Conservation (phyloP, 257 asterid genomes). For the Jasminum sambac region DNA sequence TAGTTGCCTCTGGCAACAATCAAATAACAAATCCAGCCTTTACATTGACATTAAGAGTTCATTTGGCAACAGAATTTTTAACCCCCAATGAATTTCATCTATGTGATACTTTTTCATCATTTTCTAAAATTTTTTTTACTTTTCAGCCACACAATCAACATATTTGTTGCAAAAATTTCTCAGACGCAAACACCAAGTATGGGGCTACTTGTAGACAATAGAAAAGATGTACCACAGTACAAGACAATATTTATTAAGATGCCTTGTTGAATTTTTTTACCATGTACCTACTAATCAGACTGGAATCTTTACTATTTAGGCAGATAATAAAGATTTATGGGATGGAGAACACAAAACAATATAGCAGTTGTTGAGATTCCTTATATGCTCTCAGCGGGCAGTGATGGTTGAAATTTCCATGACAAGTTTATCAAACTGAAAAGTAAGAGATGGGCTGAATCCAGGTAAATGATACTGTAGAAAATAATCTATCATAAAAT, state of each 20-base stretch:
- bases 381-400: slow-evolving; percentile 12
- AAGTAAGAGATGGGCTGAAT: background rate
- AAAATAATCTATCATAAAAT: slow-evolving; percentile 23
- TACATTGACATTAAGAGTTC: background rate
- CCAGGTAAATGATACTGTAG: background rate
- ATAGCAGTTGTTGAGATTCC: slow-evolving; percentile 18
- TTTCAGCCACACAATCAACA: too few relatives aligned
- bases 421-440: slow-evolving; percentile 14
- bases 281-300: background rate
- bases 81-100: too few relatives aligned
- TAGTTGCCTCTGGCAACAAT: slow-evolving; percentile 12
- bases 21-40: slow-evolving; percentile 20
- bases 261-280: slow-evolving; percentile 11
- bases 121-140: too few relatives aligned
- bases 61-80: too few relatives aligned
- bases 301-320: slow-evolving; percentile 5
- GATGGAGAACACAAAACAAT: slow-evolving; percentile 10
- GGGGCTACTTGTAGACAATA: slow-evolving; percentile 9
- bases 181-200: background rate
- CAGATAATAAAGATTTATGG: slow-evolving; percentile 17
- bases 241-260: slow-evolving; percentile 10
- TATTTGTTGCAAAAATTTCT: too few relatives aligned
- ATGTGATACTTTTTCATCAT: too few relatives aligned
- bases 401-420: slow-evolving; percentile 6
- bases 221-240: slow-evolving; percentile 6